Evolutionary conservation across 2,329 filamentous ascomycete genomes (phyloP).

Genomic region (Ophiognomonia clavigignenti-juglandacearum): DNA sequence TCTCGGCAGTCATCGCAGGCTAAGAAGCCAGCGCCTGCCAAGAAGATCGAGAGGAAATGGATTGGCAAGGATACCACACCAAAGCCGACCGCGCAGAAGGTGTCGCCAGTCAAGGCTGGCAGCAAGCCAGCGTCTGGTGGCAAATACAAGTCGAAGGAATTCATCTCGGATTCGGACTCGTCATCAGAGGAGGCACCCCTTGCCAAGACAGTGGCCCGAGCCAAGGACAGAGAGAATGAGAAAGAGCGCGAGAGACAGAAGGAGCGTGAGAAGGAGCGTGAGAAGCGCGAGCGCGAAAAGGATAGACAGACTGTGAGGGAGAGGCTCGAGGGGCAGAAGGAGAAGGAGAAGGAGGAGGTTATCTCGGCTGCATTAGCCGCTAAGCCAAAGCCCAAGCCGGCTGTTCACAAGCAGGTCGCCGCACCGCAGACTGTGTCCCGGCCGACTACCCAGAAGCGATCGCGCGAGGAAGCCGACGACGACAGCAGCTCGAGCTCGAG

Average conservation of each 20-base stretch:
- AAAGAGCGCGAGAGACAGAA: slow-evolving; percentile 1
- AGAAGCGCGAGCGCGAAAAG: not conserved
- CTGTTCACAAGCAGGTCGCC: slow-evolving; percentile 28
- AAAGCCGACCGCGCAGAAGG: slow-evolving; percentile 39
- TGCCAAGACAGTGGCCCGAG: slow-evolving; percentile 28
- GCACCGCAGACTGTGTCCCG: slow-evolving; percentile 22
- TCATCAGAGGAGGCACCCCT: slow-evolving; percentile 46
- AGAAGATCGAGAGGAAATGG: slow-evolving; percentile 54
- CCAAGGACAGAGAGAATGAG: slow-evolving; percentile 16
- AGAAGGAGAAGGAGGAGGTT: slow-evolving; percentile 18
- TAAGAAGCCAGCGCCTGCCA: slow-evolving; percentile 38
- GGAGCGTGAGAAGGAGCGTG: slow-evolving; percentile 2
- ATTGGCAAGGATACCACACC: slow-evolving; percentile 33
- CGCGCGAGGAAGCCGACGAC: slow-evolving; percentile 42
- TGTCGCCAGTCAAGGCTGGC: slow-evolving; percentile 28
- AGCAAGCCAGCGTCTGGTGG: too few relatives aligned
- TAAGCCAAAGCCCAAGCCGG: slow-evolving; percentile 33
- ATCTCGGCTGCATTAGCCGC: slow-evolving; percentile 14
- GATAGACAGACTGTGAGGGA: not conserved
- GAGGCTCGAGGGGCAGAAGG: slow-evolving; percentile 5
- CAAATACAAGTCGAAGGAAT: slow-evolving; percentile 49
- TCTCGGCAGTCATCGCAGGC: slow-evolving; percentile 47
- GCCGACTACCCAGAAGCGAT: slow-evolving; percentile 41
- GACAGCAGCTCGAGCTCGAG: slow-evolving; percentile 58
- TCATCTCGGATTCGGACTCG: slow-evolving; percentile 51